Base-by-base conservation (phyloP, 768 basidiomycete species). In the Boletellus sp. region DNA sequence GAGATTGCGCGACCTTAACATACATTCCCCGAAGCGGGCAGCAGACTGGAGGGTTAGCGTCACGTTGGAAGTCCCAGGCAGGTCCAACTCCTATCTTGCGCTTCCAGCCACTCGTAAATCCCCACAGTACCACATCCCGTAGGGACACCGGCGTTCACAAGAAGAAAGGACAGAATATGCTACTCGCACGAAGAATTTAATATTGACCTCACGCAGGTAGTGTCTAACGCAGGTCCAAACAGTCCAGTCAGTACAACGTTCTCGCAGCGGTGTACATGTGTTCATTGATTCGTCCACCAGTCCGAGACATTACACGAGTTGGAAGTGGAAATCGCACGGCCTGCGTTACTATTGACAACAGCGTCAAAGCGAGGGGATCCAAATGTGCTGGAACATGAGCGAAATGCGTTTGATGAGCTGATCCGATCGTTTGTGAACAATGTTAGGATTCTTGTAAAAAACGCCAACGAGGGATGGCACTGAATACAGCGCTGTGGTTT, bases 1-100 rank as follows among this genome's bases (percentile, higher is more conserved):
- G 15, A 77, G 94, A 42, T 71, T 99, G 20, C 94, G 87, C 6
- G 84, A 95, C 67, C 71, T 99, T 62, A 90, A 99, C 66, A 77
- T 99, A 23, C 86, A 79, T 66, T 83, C 82, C 60, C 95, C 95
- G 8, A 88, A 87, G 63, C 74, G 84, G 20, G 65, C 74, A 1
- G 91, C 87, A 38, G 96, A 99, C 69, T 98, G 92, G 91, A 74
- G 96, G 48, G 76, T 99, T 6, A 94, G 90, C 55, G 91, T 98
- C 6, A 97, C 82, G 65, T 63, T 90, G n/a, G 95, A 99, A 77
- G 77, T 88, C 34, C 89, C 90, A 22, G 78, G 94, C 95, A 58
- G 53, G 58, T 82, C 75, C 24, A 37, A 23, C 13, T 42, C 31
- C 4, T 47, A 24, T 13, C 35, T 34, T 47, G 13, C 50, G 20